These are phyloP conservation scores for Dendrobium chrysotoxum DNA, from an alignment of 106 monocot genomes.

Conservation along the genomic window DNA sequence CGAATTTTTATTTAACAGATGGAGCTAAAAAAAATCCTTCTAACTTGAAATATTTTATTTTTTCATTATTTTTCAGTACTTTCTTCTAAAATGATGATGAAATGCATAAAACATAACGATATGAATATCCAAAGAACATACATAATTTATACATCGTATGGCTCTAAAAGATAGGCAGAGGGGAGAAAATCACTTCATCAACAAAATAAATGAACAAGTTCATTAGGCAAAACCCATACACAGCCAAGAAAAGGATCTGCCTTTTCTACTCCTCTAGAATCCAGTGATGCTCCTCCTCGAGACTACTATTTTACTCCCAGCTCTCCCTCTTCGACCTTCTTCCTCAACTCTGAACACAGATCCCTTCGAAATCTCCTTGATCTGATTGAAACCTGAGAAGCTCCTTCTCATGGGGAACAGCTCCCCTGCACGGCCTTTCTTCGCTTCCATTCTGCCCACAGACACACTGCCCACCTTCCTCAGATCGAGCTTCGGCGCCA, in stretches of 20 bases:
- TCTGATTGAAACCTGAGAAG: slow-evolving; percentile 6
- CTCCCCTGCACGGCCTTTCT: background rate
- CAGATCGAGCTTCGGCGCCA: slow-evolving; percentile 3
- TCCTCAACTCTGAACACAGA: background rate
- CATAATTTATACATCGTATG: too few relatives aligned
- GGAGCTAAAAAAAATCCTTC: too few relatives aligned
- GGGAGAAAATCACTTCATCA: background rate
- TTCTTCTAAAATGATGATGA: too few relatives aligned
- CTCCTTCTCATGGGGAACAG: slow-evolving; percentile 5
- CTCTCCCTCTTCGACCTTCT: background rate
- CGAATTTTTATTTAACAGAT: too few relatives aligned
- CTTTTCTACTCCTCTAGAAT: background rate
- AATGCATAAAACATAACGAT: too few relatives aligned
- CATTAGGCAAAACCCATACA: background rate
- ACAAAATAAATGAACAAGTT: background rate
- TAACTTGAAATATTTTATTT: too few relatives aligned
- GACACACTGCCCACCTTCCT: slow-evolving; percentile 5
- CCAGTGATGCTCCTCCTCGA: slow-evolving; percentile 4
- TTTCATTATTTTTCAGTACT: too few relatives aligned
- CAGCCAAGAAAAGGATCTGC: too few relatives aligned
- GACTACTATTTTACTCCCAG: background rate
- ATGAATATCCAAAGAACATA: too few relatives aligned
- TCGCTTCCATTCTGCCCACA: background rate
- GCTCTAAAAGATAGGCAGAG: background rate
- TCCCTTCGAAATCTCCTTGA: background rate